Conservation (phyloP, 2,329 filamentous ascomycete genomes). For the Pyrenochaeta sp. region DNA sequence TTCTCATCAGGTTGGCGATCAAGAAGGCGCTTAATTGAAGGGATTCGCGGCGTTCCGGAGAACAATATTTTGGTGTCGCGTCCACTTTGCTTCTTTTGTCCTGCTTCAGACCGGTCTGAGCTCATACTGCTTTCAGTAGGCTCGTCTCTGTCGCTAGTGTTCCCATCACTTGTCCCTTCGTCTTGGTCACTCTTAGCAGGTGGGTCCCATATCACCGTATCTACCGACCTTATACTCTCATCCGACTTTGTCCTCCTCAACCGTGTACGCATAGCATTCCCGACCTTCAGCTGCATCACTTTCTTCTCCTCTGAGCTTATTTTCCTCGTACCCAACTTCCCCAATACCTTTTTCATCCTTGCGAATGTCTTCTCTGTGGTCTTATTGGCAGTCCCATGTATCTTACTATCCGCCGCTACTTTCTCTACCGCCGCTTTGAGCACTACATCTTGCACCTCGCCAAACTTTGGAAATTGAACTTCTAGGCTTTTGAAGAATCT, state of each 20-base stretch:
- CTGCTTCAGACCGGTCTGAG: background rate
- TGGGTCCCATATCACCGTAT: constrained; percentile 15
- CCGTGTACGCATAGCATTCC: constrained; percentile 1
- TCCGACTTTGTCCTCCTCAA: constrained; percentile 9
- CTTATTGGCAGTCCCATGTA: background rate
- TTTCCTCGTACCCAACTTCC: constrained; percentile 1
- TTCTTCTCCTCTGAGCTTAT: constrained; percentile 4
- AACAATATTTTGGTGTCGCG: background rate
- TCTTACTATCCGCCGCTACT: background rate
- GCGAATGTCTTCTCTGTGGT: background rate
- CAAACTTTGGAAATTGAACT: constrained; percentile 15
- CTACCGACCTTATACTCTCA: constrained; percentile 18
- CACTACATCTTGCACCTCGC: background rate
- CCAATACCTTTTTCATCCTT: background rate
- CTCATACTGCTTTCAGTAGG: background rate
- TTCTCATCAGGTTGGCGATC: no score
- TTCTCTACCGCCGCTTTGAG: background rate
- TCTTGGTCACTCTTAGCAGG: background rate
- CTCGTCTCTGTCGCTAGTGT: background rate
- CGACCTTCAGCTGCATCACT: background rate
- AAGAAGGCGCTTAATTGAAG: no score
- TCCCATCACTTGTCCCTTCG: background rate
- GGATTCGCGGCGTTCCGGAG: background rate
- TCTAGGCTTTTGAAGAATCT: constrained; percentile 17
- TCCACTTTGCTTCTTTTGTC: background rate